A percentile compares a stretch with the other conserved stretches of the same genome.
Conservation (phyloP, 2,329 filamentous ascomycete genomes). For the Penicillium sp. region DNA sequence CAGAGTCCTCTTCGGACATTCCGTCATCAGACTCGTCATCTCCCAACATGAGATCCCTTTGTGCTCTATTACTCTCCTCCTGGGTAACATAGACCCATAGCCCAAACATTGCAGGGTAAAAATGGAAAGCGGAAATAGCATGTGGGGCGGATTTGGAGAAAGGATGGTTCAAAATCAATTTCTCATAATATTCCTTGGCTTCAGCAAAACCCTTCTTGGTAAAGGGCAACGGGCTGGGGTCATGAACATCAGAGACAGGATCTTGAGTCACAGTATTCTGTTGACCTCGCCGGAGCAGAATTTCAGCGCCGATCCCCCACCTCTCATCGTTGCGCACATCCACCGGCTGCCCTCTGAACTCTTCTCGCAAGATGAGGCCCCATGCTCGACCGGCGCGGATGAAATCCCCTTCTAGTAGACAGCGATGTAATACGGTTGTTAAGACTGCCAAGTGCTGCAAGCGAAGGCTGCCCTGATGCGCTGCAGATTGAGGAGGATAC, state of each 20-base stretch:
- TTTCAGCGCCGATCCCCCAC: conserved; percentile 81
- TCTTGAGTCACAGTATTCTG: conserved; percentile 13
- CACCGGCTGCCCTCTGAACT: conserved; percentile 51
- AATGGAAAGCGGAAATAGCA: conserved; percentile 61
- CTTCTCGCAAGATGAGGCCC: conserved; percentile 63
- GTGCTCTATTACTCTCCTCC: conserved; percentile 50
- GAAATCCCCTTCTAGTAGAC: conserved; percentile 65
- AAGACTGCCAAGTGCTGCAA: conserved; percentile 59
- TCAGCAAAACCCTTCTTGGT: conserved; percentile 49
- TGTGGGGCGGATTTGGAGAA: conserved; percentile 58
- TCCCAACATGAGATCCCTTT: conserved; percentile 33
- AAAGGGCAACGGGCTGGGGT: conserved; percentile 26
- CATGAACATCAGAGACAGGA: conserved; percentile 1
- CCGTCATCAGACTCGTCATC: conserved; percentile 13
- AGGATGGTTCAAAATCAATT: conserved; percentile 69
- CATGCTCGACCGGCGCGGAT: conserved; percentile 67
- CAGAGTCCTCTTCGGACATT: conserved; percentile 23
- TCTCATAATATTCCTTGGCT: conserved; percentile 67
- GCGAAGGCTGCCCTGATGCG: conserved; percentile 34
- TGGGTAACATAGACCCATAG: conserved; percentile 74
- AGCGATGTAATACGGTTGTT: conserved; percentile 64
- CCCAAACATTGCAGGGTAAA: conserved; percentile 74
- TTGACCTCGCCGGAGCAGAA: conserved; percentile 59
- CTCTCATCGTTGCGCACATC: conserved; percentile 64
- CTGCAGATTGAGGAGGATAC: conserved; percentile 30